A percentile compares a stretch with the other conserved stretches of the same genome.
These are phyloP conservation scores for Neonectria sp. DNA, from an alignment of 2,329 filamentous ascomycete species.

Conservation along the genomic window DNA sequence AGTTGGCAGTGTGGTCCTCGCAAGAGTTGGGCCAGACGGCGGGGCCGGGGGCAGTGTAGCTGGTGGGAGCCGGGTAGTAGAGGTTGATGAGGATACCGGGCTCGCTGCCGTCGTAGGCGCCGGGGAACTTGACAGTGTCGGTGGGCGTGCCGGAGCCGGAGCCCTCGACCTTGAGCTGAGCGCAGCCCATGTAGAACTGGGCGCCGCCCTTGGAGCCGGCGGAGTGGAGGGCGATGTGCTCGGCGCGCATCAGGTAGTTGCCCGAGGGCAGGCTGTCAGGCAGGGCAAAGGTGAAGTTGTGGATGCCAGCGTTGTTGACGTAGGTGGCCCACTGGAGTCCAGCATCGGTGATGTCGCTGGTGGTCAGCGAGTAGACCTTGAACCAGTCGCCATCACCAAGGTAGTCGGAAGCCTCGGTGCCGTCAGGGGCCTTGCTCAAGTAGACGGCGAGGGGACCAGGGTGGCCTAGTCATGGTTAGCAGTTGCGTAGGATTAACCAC, in stretches of 20 bases:
- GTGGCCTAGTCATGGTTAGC: constrained; percentile 44
- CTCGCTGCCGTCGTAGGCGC: constrained; percentile 52
- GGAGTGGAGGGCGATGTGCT: constrained; percentile 55
- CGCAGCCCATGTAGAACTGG: constrained; percentile 57
- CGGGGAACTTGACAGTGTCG: constrained; percentile 51
- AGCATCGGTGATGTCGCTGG: constrained; percentile 45
- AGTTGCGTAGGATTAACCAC: not conserved
- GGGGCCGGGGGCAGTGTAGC: constrained; percentile 53
- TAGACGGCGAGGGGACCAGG: constrained; percentile 57
- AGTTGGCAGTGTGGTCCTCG: constrained; percentile 57
- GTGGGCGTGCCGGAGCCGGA: constrained; percentile 48
- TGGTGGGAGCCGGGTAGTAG: constrained; percentile 53
- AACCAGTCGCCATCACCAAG: constrained; percentile 55
- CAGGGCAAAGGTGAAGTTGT: constrained; percentile 54
- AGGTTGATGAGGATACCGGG: constrained; percentile 53
- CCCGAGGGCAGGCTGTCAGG: constrained; percentile 49
- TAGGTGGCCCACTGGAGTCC: constrained; percentile 53
- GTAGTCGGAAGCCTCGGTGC: constrained; percentile 48
- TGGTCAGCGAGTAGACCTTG: constrained; percentile 55
- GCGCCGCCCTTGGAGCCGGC: constrained; percentile 51
- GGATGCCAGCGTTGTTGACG: constrained; percentile 48
- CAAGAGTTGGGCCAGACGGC: constrained; percentile 53
- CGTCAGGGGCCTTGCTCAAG: constrained; percentile 53
- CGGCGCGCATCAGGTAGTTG: constrained; percentile 55
- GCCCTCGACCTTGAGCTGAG: constrained; percentile 53